Evolutionary conservation across 768 basidiomycete species (phyloP), one percentile per base, ranked within the genome.

Genomic region (Polyporus arcularius): DNA sequence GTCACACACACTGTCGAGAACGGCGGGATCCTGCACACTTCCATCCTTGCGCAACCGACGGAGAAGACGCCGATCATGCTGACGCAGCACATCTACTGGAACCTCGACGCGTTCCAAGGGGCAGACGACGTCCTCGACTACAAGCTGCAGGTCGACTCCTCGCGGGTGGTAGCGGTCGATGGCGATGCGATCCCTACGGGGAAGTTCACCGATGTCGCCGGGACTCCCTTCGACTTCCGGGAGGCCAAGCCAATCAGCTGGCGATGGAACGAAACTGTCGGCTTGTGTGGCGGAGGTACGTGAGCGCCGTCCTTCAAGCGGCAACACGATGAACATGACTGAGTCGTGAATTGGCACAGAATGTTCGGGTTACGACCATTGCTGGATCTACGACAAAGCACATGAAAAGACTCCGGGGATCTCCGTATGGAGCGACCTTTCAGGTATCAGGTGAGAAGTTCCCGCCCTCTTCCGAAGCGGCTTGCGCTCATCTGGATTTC

Each of bases 51-150:
- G 1, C 76, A 71, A 7, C 80, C 82, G 0, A 78, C 79, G 0
- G 70, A 83, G 64, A 74, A 78, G 78, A 85, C 84, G 2, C 83
- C 83, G 0, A 82, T 84, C 54, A 82, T 85, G 83, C 67, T 83
- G 31, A 83, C 82, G 0, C 81, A 81, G 57, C 83, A 85, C 62
- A 74, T 80, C 35, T 85, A 84, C 67, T 82, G 80, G 79, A 84
- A 84, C 62, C 72, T 84, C 14, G 81, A 84, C 61, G 82, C 80
- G 3, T 84, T 81, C 71, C 76, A 81, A 66, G 72, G 78, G 31
- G 76, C 74, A 32, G 66, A 73, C 42, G 57, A 71, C 59, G 73
- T 57, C 70, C 73, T 61, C 60, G 65, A 56, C 3, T 70, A 74
- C 62, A 52, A 63, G 40, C 57, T 72, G 7, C 71, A 67, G 28